Base-by-base conservation (phyloP, 768 basidiomycete genomes). In the Trametes gibbosa region DNA sequence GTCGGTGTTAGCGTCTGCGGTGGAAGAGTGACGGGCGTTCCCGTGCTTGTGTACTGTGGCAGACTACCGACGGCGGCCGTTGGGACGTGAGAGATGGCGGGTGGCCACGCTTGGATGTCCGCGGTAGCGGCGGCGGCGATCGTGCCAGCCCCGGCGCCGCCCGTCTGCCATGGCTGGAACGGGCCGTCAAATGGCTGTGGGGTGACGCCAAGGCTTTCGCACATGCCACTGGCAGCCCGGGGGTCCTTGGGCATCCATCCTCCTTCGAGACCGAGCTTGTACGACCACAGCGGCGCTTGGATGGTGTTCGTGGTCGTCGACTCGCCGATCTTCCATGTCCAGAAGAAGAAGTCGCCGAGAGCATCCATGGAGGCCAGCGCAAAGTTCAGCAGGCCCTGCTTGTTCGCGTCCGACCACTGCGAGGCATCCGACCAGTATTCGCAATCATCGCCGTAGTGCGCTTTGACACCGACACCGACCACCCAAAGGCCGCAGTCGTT, bases 191-290 rank as follows among this genome's bases (percentile, higher is more conserved):
- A 88, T 8, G 69, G 70, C 13, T 69, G 64, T 2, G 70, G 73
- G 9, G 77, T 70, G 5, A 75, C 74, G 35, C 84, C 87, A 12
- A 86, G 69, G 5, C 76, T 70, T 17, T 65, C 75, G 70, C 92
- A 95, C 45, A 77, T 70, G 68, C 93, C 90, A n/a, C 75, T 57
- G 32, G 84, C 80, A 4, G 64, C 69, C 42, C 89, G 76, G 17
- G 90, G 90, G 77, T 93, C 86, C 3, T 72, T 68, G 17, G 90
- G 88, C 50, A 91, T 84, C 84, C 86, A 91, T 23, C 91, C 91
- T 53, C 86, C 75, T 57, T 81, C 75, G 51, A 92, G 82, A 10
- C 82, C 79, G 69, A 86, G 81, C 67, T 83, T 73, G 76, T 87
- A 88, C 24, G 83, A 83, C 87, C 87, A 89, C 51, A 84, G 75